Evolutionary conservation across 148 eudicot species (phyloP).

Genomic region (Nyssa sinensis): DNA sequence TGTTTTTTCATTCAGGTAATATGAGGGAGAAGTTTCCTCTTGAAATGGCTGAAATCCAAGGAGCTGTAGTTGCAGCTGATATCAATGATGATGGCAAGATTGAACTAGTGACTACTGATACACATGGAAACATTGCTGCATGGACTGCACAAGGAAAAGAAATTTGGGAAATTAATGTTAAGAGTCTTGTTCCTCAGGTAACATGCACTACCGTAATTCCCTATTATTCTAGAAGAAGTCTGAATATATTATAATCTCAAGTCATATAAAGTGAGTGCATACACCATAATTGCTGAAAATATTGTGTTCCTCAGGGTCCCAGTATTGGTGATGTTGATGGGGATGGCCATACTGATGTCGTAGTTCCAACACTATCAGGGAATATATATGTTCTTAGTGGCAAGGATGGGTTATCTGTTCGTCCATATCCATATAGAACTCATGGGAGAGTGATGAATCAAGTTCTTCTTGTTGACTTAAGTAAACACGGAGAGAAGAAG

Average conservation of each 20-base stretch:
- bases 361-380: slow-evolving; percentile 88
- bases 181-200: slow-evolving; percentile 94
- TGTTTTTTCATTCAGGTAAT: slow-evolving; percentile 59
- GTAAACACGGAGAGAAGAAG: slow-evolving; percentile 75
- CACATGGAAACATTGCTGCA: slow-evolving; percentile 97
- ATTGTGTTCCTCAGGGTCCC: slow-evolving; percentile 55
- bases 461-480: slow-evolving; percentile 90
- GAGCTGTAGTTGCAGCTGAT: slow-evolving; percentile 91
- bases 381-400: slow-evolving; percentile 93
- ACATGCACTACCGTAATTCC: slow-evolving; percentile 16
- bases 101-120: slow-evolving; percentile 86
- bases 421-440: slow-evolving; percentile 95
- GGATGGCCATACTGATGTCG: slow-evolving; percentile 93
- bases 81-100: slow-evolving; percentile 97
- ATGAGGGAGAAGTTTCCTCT: slow-evolving; percentile 91
- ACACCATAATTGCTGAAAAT: neutral
- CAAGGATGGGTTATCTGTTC: slow-evolving; percentile 74
- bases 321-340: slow-evolving; percentile 95
- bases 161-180: slow-evolving; percentile 91
- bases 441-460: slow-evolving; percentile 98
- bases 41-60: slow-evolving; percentile 99
- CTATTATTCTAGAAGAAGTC: neutral
- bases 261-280: neutral
- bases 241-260: neutral
- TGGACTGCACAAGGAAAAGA: slow-evolving; percentile 97